These are phyloP conservation scores for Maudiozyma humilis DNA, from an alignment of 1,139 yeast species.

Conservation along the genomic window DNA sequence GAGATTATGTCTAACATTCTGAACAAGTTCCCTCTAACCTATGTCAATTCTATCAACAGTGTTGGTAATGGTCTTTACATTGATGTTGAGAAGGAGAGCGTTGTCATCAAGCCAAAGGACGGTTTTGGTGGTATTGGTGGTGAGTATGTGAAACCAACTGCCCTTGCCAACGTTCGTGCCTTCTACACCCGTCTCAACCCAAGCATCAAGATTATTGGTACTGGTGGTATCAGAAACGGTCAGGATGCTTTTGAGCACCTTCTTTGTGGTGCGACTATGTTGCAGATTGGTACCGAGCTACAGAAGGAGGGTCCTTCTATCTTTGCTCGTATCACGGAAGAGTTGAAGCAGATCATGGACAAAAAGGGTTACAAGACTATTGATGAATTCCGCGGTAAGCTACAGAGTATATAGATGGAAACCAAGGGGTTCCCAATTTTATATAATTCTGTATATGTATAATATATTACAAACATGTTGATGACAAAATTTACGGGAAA, in stretches of 20 bases:
- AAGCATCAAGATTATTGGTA: slow-evolving; percentile 24
- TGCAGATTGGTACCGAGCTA: slow-evolving; percentile 27
- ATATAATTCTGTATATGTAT: not conserved
- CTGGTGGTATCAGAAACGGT: slow-evolving; percentile 27
- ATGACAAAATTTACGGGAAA: not conserved
- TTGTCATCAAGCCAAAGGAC: slow-evolving; percentile 26
- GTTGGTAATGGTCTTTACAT: slow-evolving; percentile 27
- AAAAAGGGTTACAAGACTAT: slow-evolving; percentile 24
- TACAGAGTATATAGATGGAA: slow-evolving; percentile 12
- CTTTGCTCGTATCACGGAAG: slow-evolving; percentile 21
- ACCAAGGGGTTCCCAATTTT: not conserved
- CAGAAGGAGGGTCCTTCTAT: slow-evolving; percentile 23
- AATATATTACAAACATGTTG: not conserved
- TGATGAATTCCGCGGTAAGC: slow-evolving; percentile 28
- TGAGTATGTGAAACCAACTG: slow-evolving; percentile 28
- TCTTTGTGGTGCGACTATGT: slow-evolving; percentile 27
- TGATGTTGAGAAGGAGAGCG: slow-evolving; percentile 23
- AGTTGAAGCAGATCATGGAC: slow-evolving; percentile 22
- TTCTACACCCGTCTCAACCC: slow-evolving; percentile 27
- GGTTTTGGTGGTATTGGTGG: slow-evolving; percentile 31
- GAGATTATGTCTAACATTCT: slow-evolving; percentile 23
- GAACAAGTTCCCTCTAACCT: slow-evolving; percentile 24
- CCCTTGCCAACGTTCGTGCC: slow-evolving; percentile 28
- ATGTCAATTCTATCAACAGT: slow-evolving; percentile 26
- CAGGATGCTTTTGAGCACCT: slow-evolving; percentile 28